Base-by-base conservation (phyloP, 2,329 filamentous ascomycete genomes). In the Diaporthe sp. region DNA sequence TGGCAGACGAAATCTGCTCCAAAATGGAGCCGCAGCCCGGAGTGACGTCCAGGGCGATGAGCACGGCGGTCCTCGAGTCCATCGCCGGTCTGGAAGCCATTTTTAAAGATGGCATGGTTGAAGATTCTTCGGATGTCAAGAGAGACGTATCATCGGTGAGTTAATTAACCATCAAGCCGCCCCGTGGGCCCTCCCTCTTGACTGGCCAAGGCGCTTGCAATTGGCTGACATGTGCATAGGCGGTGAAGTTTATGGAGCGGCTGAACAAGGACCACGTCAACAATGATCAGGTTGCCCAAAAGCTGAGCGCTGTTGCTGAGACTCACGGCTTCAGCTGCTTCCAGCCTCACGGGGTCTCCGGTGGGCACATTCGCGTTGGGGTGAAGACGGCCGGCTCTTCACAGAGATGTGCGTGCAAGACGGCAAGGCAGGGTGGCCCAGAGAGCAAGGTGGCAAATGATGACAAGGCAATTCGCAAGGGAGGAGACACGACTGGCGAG, bases 21-120 rank as follows among this genome's bases (percentile, higher is more conserved):
- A 25, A 52, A 28, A 19, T 38, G 4, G 45, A 52, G 22, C 22
- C 61, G 7, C 30, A 10, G 30, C 22, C 45, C 45, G 61, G 22
- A 19, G 3, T 38, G 61, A 35, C 45, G 3, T 38, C 61, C 3
- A n/a, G 5, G 4, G 22, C 3, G 22, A 38, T 67, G 45, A 25
- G n/a, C 30, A 7, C 30, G 19, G 61, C 61, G 12, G 45, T 67
- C n/a, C 45, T 67, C 45, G 30, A 67, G 45, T 67, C 61, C 33
- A 38, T 67, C 5, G 61, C 61, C 15, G 61, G 61, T 25, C 30
- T 67, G 22, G 61, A 67, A 30, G 61, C 30, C 13, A 25, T 38
- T 12, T 52, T 25, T 7, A 33, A 33, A 9, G n/a, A 52, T 12
- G 30, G 45, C 6, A 25, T 25, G 30, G 45, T 4, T 9, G 45